Percentiles rank a stretch among this genome's conserved stretches.
Conservation (phyloP, 257 asterid genomes). For the Ophiorrhiza pumila region DNA sequence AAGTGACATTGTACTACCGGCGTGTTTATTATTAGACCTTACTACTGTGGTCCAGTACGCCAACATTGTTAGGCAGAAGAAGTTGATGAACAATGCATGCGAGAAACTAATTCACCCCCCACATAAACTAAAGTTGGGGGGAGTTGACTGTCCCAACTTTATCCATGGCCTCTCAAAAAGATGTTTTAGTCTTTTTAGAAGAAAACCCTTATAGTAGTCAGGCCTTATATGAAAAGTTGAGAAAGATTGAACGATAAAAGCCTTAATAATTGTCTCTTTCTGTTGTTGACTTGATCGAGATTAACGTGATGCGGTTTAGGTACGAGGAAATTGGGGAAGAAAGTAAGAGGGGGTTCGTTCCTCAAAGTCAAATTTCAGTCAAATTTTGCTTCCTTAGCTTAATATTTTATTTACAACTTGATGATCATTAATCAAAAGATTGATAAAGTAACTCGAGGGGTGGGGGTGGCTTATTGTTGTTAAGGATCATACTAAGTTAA, state of each 20-base stretch:
- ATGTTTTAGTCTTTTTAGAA: not conserved
- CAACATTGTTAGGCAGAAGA: not conserved
- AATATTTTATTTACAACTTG: not conserved
- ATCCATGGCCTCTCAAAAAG: not conserved
- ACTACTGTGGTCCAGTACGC: not conserved
- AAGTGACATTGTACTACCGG: no score
- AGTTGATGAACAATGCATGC: not conserved
- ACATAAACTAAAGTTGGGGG: not conserved
- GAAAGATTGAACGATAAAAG: not conserved
- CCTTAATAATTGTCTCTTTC: not conserved
- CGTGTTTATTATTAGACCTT: no score
- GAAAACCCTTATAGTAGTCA: not conserved
- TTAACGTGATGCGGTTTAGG: slow-evolving; percentile 19
- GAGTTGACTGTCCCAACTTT: slow-evolving; percentile 6
- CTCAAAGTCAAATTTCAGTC: slow-evolving; percentile 1
- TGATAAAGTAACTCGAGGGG: not conserved
- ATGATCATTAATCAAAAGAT: slow-evolving; percentile 6
- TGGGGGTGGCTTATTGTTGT: no score
- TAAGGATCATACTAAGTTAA: no score
- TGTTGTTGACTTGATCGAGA: slow-evolving; percentile 6
- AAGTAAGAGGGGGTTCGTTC: not conserved
- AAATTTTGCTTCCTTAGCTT: slow-evolving; percentile 6
- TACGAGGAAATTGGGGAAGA: slow-evolving; percentile 27
- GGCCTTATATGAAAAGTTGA: not conserved
- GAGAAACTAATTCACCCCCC: not conserved